A percentile compares a stretch with the other conserved stretches of the same genome.
Conservation (phyloP, 2,329 filamentous ascomycete genomes). For the Albifimbria verrucaria region DNA sequence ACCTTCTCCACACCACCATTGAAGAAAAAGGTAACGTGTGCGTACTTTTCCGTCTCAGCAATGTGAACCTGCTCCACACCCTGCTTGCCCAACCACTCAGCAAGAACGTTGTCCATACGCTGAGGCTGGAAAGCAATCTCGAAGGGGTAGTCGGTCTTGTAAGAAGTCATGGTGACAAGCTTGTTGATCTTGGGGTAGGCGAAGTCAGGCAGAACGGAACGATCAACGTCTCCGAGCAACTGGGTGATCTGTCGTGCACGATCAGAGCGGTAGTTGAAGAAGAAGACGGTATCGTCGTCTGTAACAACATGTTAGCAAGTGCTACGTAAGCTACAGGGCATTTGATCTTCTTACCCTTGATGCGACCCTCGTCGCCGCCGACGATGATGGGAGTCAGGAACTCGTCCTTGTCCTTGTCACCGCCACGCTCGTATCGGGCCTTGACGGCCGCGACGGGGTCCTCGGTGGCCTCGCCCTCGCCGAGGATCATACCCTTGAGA, state of each 20-base stretch:
- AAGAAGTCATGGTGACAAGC: constrained; percentile 95
- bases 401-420: constrained; percentile 76
- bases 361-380: constrained; percentile 77
- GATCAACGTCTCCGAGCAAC: constrained; percentile 87
- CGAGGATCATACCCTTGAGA: constrained; percentile 78
- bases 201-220: constrained; percentile 87
- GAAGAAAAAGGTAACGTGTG: constrained; percentile 99
- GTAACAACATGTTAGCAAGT: constrained; percentile 5
- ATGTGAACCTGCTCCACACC: constrained; percentile 90
- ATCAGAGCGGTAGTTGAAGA: constrained; percentile 99
- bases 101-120: constrained; percentile 96
- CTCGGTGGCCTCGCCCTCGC: constrained; percentile 80
- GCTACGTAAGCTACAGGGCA: not conserved
- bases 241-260: constrained; percentile 95
- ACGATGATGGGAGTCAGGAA: constrained; percentile 98
- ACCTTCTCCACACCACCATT: constrained; percentile 98
- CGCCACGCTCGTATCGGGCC: constrained; percentile 77
- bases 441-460: constrained; percentile 86
- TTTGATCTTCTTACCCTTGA: constrained; percentile 62
- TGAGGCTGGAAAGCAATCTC: constrained; percentile 90
- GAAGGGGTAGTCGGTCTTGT: constrained; percentile 94
- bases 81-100: constrained; percentile 92
- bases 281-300: constrained; percentile 95
- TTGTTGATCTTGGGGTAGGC: constrained; percentile 83
- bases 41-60: constrained; percentile 99